Percentiles rank a stretch among this genome's conserved stretches.
These are phyloP conservation scores for Leucosporidium yakuticum DNA, from an alignment of 768 basidiomycete genomes.

Conservation along the genomic window DNA sequence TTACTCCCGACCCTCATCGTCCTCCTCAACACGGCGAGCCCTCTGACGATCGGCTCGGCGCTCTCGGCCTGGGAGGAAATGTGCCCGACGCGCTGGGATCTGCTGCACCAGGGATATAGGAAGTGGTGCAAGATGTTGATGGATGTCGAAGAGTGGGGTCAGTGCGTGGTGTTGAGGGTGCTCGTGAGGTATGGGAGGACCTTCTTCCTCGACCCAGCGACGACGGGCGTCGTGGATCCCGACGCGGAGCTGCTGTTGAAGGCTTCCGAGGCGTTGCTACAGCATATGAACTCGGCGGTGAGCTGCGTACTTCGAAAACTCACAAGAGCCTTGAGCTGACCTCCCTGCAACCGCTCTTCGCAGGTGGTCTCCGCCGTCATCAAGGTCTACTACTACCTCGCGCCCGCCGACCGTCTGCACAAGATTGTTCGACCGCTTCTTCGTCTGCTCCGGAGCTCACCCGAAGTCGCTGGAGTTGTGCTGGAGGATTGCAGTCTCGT, in stretches of 20 bases:
- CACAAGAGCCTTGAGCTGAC: background rate
- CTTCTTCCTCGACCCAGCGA: constrained; percentile 32
- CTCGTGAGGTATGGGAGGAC: constrained; percentile 73
- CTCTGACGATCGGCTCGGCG: constrained; percentile 80
- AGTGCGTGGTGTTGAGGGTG: constrained; percentile 69
- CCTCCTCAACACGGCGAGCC: constrained; percentile 61
- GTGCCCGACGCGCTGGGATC: constrained; percentile 73
- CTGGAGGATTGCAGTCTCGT: constrained; percentile 65
- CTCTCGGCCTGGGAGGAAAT: constrained; percentile 76
- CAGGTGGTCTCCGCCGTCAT: constrained; percentile 75
- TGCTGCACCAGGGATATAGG: constrained; percentile 81
- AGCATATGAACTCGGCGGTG: constrained; percentile 82
- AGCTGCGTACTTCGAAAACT: constrained; percentile 36
- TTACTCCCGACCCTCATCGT: constrained; percentile 48
- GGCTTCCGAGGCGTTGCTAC: constrained; percentile 68
- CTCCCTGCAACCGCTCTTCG: background rate
- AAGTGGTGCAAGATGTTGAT: constrained; percentile 74
- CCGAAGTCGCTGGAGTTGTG: constrained; percentile 68
- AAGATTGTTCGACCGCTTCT: constrained; percentile 68
- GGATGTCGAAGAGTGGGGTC: constrained; percentile 96
- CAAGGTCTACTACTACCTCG: constrained; percentile 67
- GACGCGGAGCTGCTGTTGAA: constrained; percentile 71
- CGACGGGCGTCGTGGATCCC: constrained; percentile 48
- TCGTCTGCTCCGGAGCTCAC: constrained; percentile 54
- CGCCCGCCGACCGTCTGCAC: constrained; percentile 53